Evolutionary conservation across 2,329 filamentous ascomycete species (phyloP).

Genomic region (Cladorrhinum sp.): DNA sequence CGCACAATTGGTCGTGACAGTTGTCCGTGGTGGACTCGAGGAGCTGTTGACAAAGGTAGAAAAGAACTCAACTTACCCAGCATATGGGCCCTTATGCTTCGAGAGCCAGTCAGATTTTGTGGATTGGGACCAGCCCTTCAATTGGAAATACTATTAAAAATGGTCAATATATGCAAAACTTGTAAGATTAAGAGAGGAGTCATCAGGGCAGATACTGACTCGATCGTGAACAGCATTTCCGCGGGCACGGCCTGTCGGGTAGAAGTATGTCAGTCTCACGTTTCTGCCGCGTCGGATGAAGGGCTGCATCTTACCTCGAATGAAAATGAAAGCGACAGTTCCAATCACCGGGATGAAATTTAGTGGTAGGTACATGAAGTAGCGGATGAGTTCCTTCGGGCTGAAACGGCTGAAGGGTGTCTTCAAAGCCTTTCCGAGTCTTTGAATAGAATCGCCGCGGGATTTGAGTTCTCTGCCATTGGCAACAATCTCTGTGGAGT

Average conservation of each 20-base stretch:
- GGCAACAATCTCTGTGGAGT: slow-evolving; percentile 60
- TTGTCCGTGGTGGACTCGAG: not conserved
- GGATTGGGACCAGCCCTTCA: slow-evolving; percentile 74
- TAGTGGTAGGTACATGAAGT: slow-evolving; percentile 81
- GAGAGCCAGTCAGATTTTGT: slow-evolving; percentile 68
- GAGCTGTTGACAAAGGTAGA: slow-evolving; percentile 3
- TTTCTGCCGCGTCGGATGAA: not conserved
- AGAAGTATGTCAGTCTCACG: slow-evolving; percentile 16
- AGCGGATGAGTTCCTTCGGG: slow-evolving; percentile 66
- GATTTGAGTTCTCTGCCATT: slow-evolving; percentile 71
- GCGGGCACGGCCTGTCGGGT: slow-evolving; percentile 42
- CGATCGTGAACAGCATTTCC: slow-evolving; percentile 51
- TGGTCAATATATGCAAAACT: slow-evolving; percentile 22
- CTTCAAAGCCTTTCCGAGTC: slow-evolving; percentile 57
- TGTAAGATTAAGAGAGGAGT: no score
- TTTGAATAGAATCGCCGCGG: slow-evolving; percentile 54
- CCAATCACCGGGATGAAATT: slow-evolving; percentile 92
- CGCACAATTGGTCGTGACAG: not conserved
- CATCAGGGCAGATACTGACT: slow-evolving; percentile 38
- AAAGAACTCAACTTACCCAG: slow-evolving; percentile 59
- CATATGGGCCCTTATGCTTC: slow-evolving; percentile 71
- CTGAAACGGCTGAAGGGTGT: slow-evolving; percentile 56
- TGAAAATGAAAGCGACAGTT: slow-evolving; percentile 72
- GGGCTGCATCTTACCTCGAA: slow-evolving; percentile 57
- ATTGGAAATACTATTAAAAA: slow-evolving; percentile 72